Base-by-base conservation (phyloP, 2,329 filamentous ascomycete species). In the Fusarium pilosicola region DNA sequence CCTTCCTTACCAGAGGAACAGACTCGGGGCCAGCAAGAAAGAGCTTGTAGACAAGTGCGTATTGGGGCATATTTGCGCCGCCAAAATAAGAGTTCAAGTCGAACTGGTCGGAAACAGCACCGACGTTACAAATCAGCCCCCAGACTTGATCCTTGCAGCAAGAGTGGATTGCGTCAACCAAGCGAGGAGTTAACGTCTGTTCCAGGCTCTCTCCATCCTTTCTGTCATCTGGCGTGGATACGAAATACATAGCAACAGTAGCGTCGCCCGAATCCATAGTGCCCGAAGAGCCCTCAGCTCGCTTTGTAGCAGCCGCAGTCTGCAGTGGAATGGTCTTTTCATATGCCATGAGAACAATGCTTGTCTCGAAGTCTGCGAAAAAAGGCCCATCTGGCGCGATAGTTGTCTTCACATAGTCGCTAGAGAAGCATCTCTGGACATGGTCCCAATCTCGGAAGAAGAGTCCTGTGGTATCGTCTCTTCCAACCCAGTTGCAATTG, bases 201-300 rank as follows among this genome's bases (percentile, higher is more conserved):
- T 30, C 45, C 45, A 48, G 26, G 26, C 8, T 15, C 45, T 30
- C 4, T 7, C 26, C 45, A 0, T 48, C 45, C 6, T 30, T 30
- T 4, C 3, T n/a, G 9, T 30, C 26, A 30, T 48, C 45, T 15
- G 45, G 26, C 5, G 45, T 15, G 20, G 45, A 30, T 11, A 48
- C 12, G 45, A 48, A 48, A 5, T 48, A 48, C 45, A 48, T 48
- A 6, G 26, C 45, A n/a, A 30, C 45, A 8, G 26, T 48, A 28
- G 45, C 10, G 26, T 48, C 20, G 18, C 45, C 26, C 0, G 45
- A 11, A 12, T 30, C 4, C 6, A 30, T 11, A 7, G 5, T 14
- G 1, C 4, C 13, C 6, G 20, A 11, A 5, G 11, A 0, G 0
- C 0, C 4, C 7, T 15, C 18, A 12, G 45, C 45, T 30, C 20